Evolutionary conservation across 2,329 filamentous ascomycete genomes (phyloP).

Genomic region (Hysterium pulicare): DNA sequence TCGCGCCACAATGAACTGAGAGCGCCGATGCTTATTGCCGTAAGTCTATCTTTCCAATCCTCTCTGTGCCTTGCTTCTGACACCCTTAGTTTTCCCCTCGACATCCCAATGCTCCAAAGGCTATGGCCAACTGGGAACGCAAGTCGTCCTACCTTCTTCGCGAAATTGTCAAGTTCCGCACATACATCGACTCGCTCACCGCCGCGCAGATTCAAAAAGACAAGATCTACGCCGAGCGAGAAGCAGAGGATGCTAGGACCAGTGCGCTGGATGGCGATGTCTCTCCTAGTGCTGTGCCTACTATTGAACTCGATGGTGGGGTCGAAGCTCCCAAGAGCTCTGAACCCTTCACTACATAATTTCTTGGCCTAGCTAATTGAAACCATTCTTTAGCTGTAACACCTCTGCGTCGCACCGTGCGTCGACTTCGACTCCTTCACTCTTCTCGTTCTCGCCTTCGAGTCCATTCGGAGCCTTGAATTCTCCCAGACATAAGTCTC

Average conservation of each 20-base stretch:
- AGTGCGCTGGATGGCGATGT: slow-evolving; percentile 11
- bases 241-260: slow-evolving; percentile 21
- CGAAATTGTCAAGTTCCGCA: slow-evolving; percentile 95
- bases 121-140: slow-evolving; percentile 95
- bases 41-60: slow-evolving; percentile 36
- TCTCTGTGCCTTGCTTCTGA: slow-evolving; percentile 12
- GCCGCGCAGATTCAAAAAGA: slow-evolving; percentile 67
- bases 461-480: neutral
- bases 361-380: slow-evolving; percentile 22
- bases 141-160: slow-evolving; percentile 88
- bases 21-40: slow-evolving; percentile 78
- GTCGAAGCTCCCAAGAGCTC: slow-evolving; percentile 24
- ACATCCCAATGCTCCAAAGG: slow-evolving; percentile 73
- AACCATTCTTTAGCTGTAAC: slow-evolving; percentile 25
- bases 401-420: slow-evolving; percentile 34
- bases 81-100: slow-evolving; percentile 68
- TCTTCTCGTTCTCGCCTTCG: slow-evolving; percentile 18
- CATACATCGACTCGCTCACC: slow-evolving; percentile 83
- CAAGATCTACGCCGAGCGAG: slow-evolving; percentile 59
- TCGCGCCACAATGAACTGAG: slow-evolving; percentile 84
- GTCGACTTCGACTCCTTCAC: slow-evolving; percentile 33
- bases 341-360: slow-evolving; percentile 18
- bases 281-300: slow-evolving; percentile 5
- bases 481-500: neutral
- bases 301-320: slow-evolving; percentile 33